A percentile compares a stretch with the other conserved stretches of the same genome.
These are phyloP conservation scores for Cryptococcus depauperatus DNA, from an alignment of 1,284 basidiomycete species.

Conservation along the genomic window DNA sequence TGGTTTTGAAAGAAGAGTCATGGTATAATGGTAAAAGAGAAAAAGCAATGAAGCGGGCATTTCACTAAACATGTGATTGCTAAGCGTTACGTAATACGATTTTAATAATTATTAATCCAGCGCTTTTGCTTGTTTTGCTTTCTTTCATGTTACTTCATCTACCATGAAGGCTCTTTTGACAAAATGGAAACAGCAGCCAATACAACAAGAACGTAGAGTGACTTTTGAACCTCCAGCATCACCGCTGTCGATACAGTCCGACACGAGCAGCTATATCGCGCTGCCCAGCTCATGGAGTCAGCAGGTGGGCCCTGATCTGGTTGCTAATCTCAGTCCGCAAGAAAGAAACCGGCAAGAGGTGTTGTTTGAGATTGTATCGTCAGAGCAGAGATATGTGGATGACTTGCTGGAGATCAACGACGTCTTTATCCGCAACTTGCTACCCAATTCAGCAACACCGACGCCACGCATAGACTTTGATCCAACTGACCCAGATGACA, in stretches of 20 bases:
- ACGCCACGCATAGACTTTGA: constrained; percentile 51
- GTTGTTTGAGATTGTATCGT: constrained; percentile 93
- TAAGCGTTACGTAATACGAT: too few species aligned
- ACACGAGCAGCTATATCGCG: too few species aligned
- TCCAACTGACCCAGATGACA: constrained; percentile 13
- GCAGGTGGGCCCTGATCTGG: constrained; percentile 87
- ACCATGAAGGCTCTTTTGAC: too few species aligned
- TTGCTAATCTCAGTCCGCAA: constrained; percentile 81
- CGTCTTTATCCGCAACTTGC: constrained; percentile 79
- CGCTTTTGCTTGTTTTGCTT: too few species aligned
- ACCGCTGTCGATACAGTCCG: too few species aligned
- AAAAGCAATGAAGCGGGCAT: background rate
- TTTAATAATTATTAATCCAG: too few species aligned
- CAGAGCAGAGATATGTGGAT: constrained; percentile 86
- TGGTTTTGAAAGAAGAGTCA: constrained; percentile 29
- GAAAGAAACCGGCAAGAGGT: constrained; percentile 96
- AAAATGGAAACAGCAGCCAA: too few species aligned
- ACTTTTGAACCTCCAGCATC: too few species aligned
- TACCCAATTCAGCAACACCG: constrained; percentile 59
- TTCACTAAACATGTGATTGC: too few species aligned
- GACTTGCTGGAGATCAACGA: constrained; percentile 87
- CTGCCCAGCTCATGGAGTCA: constrained; percentile 89
- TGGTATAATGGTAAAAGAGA: background rate
- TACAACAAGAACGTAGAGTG: too few species aligned
- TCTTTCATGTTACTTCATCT: too few species aligned